phyloP scores from a whole-genome alignment of 257 asterid species.

The Verbascum thapsus region DNA sequence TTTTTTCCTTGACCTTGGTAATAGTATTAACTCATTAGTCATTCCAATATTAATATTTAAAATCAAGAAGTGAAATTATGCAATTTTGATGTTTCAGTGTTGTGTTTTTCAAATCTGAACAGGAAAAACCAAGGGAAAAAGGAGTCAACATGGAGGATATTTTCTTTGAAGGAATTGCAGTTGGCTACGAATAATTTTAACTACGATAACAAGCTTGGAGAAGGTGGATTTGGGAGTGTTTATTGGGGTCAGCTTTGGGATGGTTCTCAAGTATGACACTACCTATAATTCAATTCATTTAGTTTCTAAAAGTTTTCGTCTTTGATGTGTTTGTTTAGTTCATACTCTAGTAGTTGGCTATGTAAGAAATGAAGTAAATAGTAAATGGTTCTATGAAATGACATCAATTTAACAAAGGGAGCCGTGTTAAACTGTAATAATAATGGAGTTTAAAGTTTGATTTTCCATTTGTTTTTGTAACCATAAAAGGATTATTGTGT shows the following conservation, averaged over 20 bases:
- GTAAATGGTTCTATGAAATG: neutral
- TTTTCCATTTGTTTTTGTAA: neutral
- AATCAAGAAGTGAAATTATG: neutral
- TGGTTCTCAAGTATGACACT: conserved; percentile 81
- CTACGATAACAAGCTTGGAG: conserved; percentile 98
- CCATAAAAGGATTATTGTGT: conserved; percentile 1
- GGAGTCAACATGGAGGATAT: conserved; percentile 79
- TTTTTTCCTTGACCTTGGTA: conserved; percentile 15
- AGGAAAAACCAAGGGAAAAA: conserved; percentile 62
- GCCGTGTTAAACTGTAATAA: neutral
- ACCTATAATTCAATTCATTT: conserved; percentile 17
- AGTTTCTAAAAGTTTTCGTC: neutral
- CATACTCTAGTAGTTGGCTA: neutral
- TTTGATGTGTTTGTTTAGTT: neutral
- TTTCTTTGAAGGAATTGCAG: conserved; percentile 90
- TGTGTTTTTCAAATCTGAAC: conserved; percentile 27
- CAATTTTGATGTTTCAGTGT: no score
- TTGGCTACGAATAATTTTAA: conserved; percentile 92
- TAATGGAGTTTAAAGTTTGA: conserved; percentile 4
- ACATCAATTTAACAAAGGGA: conserved; percentile 7
- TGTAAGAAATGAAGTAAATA: neutral
- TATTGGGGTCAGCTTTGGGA: conserved; percentile 99
- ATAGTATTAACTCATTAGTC: neutral
- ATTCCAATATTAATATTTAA: conserved; percentile 16
- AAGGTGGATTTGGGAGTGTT: conserved; percentile 98